Evolutionary conservation across 768 basidiomycete species (phyloP).

Genomic region (Termitomyces sp.): DNA sequence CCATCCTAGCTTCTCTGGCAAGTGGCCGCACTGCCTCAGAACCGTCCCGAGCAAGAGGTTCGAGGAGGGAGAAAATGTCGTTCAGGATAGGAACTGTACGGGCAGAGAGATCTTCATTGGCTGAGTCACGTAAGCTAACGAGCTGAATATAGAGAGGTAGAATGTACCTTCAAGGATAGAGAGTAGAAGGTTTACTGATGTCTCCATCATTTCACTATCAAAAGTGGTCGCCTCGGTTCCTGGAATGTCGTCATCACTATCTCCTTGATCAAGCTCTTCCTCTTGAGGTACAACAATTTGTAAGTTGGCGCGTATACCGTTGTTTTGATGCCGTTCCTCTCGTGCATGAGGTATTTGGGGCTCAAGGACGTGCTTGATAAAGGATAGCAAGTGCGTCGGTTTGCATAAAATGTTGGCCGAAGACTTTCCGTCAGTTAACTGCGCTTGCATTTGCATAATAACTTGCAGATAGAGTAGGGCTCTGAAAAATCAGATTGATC

Average conservation of each 20-base stretch:
- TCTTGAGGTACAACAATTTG: conserved; percentile 31
- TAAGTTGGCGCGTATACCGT: conserved; percentile 14
- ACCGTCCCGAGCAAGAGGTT: conserved; percentile 43
- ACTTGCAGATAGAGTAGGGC: conserved; percentile 74
- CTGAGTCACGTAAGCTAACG: conserved; percentile 19
- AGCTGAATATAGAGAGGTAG: not conserved
- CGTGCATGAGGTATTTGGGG: conserved; percentile 26
- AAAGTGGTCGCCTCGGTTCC: conserved; percentile 31
- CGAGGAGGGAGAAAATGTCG: conserved; percentile 65
- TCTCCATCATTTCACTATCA: conserved; percentile 67
- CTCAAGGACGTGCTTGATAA: conserved; percentile 75
- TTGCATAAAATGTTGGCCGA: conserved; percentile 54
- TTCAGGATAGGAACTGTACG: conserved; percentile 58
- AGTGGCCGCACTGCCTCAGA: conserved; percentile 47
- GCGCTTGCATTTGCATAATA: conserved; percentile 74
- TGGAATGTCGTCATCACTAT: conserved; percentile 49
- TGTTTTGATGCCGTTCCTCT: conserved; percentile 10
- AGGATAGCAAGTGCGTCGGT: conserved; percentile 72
- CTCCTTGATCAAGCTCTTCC: conserved; percentile 34
- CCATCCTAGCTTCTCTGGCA: conserved; percentile 76
- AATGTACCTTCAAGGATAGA: conserved; percentile 77
- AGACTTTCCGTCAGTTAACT: conserved; percentile 48
- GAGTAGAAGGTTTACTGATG: conserved; percentile 75
- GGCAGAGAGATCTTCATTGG: conserved; percentile 57
- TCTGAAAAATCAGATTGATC: conserved; percentile 26